Evolutionary conservation across 2,329 filamentous ascomycete species (phyloP), one percentile per base, ranked within the genome.

Genomic region (Pseudocercospora crystallina): DNA sequence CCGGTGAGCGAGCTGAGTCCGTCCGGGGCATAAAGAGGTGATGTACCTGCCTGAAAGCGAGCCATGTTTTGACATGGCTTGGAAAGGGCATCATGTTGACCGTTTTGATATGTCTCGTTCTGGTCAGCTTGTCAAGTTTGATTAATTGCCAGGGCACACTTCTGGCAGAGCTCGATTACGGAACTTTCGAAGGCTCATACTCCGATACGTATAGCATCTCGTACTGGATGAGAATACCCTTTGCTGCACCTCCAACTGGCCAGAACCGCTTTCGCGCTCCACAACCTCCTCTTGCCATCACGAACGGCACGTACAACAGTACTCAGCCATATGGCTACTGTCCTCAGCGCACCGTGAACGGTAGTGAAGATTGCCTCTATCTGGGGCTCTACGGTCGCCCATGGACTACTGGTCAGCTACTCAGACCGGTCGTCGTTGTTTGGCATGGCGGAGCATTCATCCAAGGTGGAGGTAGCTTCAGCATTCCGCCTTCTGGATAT

Each of bases 391-490:
- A 82, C 66, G 76, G 79, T 4, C 75, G 81, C 0, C 82, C 81
- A 2, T 84, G 81, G 80, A 68, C 63, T 0, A 15, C 47, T 1
- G 62, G 63, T 1, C 61, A 72, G n/a, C 65, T 76, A 1, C 71
- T 76, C 3, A 72, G 79, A 2, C 82, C 82, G 0, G 81, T 85
- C 0, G 73, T 85, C 0, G 75, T 85, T 2, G 76, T 76, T 3
- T 84, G 82, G 61, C 83, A 81, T 61, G 82, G 82, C 45, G 82
- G 82, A 10, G 83, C 74, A 2, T 85, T 81, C 67, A 80, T 84
- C 43, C 70, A 80, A 61, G 83, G 82, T 7, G 73, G 73, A 29
- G 82, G 79, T 0, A 75, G 70, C 33, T 81, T 84, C 60, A 66
- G 63, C 5, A 71, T 84, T 7, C 81, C 81, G 3, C 81, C 82